These are phyloP conservation scores for Mycena sp. DNA, from an alignment of 1,284 basidiomycete genomes.

Conservation along the genomic window DNA sequence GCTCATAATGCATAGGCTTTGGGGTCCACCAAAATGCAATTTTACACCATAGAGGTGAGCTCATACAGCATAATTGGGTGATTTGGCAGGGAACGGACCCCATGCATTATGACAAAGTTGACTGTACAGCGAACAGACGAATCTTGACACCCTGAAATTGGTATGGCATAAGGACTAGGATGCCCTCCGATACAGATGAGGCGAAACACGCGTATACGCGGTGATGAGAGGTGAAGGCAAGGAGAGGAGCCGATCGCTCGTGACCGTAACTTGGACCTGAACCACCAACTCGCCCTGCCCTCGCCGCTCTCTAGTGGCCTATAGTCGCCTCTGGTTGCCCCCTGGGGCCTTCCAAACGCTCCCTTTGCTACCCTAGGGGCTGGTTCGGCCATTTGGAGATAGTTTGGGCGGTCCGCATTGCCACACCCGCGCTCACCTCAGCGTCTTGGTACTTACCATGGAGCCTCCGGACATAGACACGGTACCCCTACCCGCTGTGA, in stretches of 20 bases:
- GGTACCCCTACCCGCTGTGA: conserved; percentile 65
- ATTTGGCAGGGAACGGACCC: too few species aligned
- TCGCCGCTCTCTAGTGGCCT: too few species aligned
- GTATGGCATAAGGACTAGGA: too few species aligned
- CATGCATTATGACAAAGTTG: too few species aligned
- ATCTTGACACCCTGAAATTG: too few species aligned
- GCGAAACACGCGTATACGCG: too few species aligned
- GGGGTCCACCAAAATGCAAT: too few species aligned
- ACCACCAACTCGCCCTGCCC: conserved; percentile 2
- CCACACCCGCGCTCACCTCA: neutral
- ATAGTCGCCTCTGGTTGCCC: neutral
- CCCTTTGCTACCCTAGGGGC: neutral
- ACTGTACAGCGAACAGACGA: too few species aligned
- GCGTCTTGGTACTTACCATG: conserved; percentile 15
- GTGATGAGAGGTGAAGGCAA: neutral
- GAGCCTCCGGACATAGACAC: conserved; percentile 53
- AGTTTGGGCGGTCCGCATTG: conserved; percentile 7
- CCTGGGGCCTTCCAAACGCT: neutral
- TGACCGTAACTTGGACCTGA: conserved; percentile 5
- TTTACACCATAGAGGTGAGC: too few species aligned
- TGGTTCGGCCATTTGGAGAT: conserved; percentile 6
- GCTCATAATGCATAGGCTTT: too few species aligned
- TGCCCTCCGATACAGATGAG: too few species aligned
- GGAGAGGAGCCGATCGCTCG: neutral
- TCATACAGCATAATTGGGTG: too few species aligned